Percentiles rank a stretch among this genome's conserved stretches.
These are phyloP conservation scores for Neofusicoccum cordaticola DNA, from an alignment of 2,329 filamentous ascomycete genomes.

Conservation along the genomic window DNA sequence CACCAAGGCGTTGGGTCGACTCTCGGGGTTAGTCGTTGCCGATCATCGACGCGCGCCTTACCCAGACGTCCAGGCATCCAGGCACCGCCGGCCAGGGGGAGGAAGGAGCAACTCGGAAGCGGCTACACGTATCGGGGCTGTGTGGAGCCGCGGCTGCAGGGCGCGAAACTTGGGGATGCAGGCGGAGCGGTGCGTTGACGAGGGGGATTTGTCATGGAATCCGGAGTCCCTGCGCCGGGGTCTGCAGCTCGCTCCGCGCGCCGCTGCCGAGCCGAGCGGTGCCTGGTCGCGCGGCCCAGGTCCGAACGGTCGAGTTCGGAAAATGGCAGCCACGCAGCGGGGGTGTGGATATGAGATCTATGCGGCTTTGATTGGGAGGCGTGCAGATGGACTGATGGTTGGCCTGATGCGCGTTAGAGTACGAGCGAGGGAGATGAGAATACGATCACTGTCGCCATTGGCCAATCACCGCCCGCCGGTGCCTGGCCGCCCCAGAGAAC, in stretches of 20 bases:
- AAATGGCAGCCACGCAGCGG: not conserved
- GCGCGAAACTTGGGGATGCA: not conserved
- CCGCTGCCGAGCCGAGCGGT: not conserved
- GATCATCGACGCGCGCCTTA: not conserved
- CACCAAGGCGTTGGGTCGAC: not conserved
- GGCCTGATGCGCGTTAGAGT: not conserved
- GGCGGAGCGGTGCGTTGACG: not conserved
- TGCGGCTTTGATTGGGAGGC: not conserved
- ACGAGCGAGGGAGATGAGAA: conserved; percentile 12
- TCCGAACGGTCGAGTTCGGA: conserved; percentile 10
- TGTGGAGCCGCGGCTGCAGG: not conserved
- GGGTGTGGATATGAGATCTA: conserved; percentile 12
- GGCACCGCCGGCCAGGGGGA: no score
- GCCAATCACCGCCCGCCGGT: not conserved
- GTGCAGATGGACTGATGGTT: not conserved
- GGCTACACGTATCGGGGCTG: no score
- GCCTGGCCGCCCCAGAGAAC: not conserved
- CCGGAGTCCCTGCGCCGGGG: not conserved
- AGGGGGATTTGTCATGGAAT: not conserved
- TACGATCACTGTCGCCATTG: not conserved
- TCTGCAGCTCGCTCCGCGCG: not conserved
- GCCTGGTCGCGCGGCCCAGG: not conserved
- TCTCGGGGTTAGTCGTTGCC: not conserved
- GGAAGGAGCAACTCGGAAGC: no score
- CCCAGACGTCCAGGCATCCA: not conserved